Base-by-base conservation (phyloP, 208 protist genomes). In the Crithidia expoeki region DNA sequence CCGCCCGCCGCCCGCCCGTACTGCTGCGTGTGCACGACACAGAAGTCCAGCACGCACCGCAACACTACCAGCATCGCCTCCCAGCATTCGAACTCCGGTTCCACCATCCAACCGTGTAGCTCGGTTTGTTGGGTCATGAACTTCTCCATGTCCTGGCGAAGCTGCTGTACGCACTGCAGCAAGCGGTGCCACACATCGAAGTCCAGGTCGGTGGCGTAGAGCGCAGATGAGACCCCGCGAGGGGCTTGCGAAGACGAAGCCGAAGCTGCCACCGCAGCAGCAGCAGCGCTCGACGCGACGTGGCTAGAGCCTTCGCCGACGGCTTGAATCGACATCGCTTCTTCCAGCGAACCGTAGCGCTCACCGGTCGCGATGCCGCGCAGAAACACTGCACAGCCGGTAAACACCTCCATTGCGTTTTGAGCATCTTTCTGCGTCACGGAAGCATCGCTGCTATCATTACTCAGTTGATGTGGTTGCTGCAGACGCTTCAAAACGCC, bases 1-100 rank as follows among this genome's bases (percentile, higher is more conserved):
- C 81, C 68, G 12, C 75, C 70, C 21, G 69, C 75, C 5, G 64
- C 65, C 11, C 74, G 73, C 6, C 76, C 65, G 46, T 81, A 74
- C 58, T 84, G 77, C 63, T 93, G 86, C 36, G 47, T 81, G 59
- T 81, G 74, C 58, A 88, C 65, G n/a, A 86, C 84, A 34, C 81
- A 88, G 73, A 81, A 90, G 51, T 96, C 88, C 50, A 96, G 61
- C 10, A 92, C 58, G 36, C 81, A 86, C 6, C 90, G 83, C 72
- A 94, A 76, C 49, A 78, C 76, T 38, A 93, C 52, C 23, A 96
- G 53, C 49, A 94, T 42, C n/a, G 84, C 72, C 73, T 96, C 88
- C 88, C 90, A 96, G 76, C 86, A 96, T 81, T 96, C 90, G 62
- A 94, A 90, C 79, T 96, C 84, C 27, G 90, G 90, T 65, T 89